Evolutionary conservation across 495 filamentous ascomycete species (phyloP).

Genomic region (Stereocaulon alpinum): DNA sequence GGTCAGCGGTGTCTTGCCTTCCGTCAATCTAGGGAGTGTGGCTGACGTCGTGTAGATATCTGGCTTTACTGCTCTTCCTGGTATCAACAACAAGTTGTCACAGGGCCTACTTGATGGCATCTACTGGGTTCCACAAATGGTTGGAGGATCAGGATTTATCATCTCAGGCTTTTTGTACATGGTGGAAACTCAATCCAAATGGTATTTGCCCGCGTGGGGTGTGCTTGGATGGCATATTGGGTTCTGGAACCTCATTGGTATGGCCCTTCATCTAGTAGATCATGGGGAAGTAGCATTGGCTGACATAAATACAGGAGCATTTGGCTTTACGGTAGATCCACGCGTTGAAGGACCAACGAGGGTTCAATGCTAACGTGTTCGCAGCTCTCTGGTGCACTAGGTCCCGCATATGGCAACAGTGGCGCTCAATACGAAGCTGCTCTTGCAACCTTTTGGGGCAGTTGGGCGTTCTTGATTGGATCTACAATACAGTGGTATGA

Average conservation of each 20-base stretch:
- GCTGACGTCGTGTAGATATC: slow-evolving; percentile 34
- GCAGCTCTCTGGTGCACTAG: slow-evolving; percentile 50
- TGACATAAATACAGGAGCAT: slow-evolving; percentile 31
- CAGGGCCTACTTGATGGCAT: slow-evolving; percentile 41
- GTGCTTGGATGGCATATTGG: slow-evolving; percentile 56
- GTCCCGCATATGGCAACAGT: slow-evolving; percentile 38
- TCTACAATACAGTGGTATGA: slow-evolving; percentile 52
- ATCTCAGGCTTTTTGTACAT: slow-evolving; percentile 44
- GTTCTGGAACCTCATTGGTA: slow-evolving; percentile 41
- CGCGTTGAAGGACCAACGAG: background rate
- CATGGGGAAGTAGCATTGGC: background rate
- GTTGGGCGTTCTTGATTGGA: slow-evolving; percentile 59
- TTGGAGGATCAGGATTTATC: slow-evolving; percentile 41
- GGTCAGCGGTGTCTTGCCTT: background rate
- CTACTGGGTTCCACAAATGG: slow-evolving; percentile 60
- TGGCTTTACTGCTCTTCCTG: slow-evolving; percentile 54
- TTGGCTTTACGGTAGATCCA: slow-evolving; percentile 47
- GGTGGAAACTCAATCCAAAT: slow-evolving; percentile 57
- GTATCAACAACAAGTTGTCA: slow-evolving; percentile 41
- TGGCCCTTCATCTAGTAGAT: background rate
- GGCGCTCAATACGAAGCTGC: slow-evolving; percentile 46
- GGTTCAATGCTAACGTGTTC: background rate
- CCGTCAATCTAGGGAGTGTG: background rate
- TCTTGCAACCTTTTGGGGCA: slow-evolving; percentile 57
- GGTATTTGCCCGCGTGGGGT: slow-evolving; percentile 49